Base-by-base conservation (phyloP, 345 rosid species). In the Eucalyptus microcorys region DNA sequence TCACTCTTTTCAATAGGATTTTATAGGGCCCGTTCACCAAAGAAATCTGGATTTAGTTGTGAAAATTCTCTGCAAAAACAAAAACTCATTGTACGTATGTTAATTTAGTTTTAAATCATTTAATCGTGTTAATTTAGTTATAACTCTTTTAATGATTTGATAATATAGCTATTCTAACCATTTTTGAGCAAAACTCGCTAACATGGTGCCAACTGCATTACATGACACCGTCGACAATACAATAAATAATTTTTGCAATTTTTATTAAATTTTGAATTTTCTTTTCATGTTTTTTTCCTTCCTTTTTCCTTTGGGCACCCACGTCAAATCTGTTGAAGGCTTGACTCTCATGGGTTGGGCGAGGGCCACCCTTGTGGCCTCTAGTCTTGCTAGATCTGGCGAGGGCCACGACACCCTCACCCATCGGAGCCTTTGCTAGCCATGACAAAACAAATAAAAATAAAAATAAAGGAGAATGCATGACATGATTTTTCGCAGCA, bases 151-250 rank as follows among this genome's bases (percentile, higher is more conserved):
- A 2, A 32, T 40, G 24, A 34, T 71, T 71, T 34, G 2, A 15
- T 13, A 9, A 76, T 37, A 1, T 37, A 40, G 1, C 6, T 11
- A 2, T 21, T 37, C 27, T 3, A 5, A 19, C 2, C 3, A 37
- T 10, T 71, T 16, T 37, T 40, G 47, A 2, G 1, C 1, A 5
- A 1, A 21, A 66, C 24, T 10, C 3, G 3, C 3, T 40, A 1
- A 37, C 2, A 17, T 68, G 12, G 2, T 7, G 17, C 4, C 1
- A 30, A 61, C 1, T 4, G 1, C 30, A 3, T 3, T 30, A 61
- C 40, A 8, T 17, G 7, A 7, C 14, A 17, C 0, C 3, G 0
- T 5, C 2, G 1, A 0, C 3, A 2, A 0, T 68, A 7, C 10
- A 10, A 37, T 19, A 2, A 19, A 34, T 9, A 17, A 71, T 3